Evolutionary conservation across 2,329 filamentous ascomycete genomes (phyloP), one percentile per base, ranked within the genome.

Genomic region (Penicillium sp.): DNA sequence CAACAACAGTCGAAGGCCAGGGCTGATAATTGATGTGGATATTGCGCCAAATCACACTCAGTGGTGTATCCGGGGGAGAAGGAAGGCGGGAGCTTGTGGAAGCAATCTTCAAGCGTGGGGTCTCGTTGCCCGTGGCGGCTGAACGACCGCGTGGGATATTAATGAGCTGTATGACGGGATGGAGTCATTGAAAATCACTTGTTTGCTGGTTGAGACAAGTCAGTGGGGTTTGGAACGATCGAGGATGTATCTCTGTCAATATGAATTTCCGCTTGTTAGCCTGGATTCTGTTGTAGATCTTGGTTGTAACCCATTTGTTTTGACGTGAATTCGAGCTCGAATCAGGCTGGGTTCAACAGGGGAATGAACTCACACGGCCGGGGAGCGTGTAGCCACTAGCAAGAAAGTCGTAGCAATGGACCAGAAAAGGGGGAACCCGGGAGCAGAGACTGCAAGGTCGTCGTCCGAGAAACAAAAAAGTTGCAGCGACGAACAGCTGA

Each of bases 401-500:
- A 24, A 37, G 18, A 11, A 34, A 34, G 56, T 51, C 60, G 44
- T 45, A 47, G 39, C 49, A 46, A 62, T 58, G 54, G 51, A 47
- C 18, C 46, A 21, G 28, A 18, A 49, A 40, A 21, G 46, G 46
- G 34, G 23, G n/a, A 33, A 33, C 31, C 14, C 24, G 7, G 24
- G 33, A 40, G 37, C 46, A 63, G 57, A 65, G 65, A 63, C 60
- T 50, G 54, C 23, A 50, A 59, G 62, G 62, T 65, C 63, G 69
- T 71, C 66, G 71, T 72, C 69, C 60, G 61, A 72, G 67, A 62
- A 74, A 71, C 68, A 65, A 58, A 63, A 64, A 55, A 65, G 62
- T 51, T 57, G 55, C 60, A 45, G 21, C 26, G 24, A 31, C 11
- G 34, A 18, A 11, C 34, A 9, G 16, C 34, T 37, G 34, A 39